phyloP scores from a whole-genome alignment of 1,139 yeast species.

The Scheffersomyces quercinus region DNA sequence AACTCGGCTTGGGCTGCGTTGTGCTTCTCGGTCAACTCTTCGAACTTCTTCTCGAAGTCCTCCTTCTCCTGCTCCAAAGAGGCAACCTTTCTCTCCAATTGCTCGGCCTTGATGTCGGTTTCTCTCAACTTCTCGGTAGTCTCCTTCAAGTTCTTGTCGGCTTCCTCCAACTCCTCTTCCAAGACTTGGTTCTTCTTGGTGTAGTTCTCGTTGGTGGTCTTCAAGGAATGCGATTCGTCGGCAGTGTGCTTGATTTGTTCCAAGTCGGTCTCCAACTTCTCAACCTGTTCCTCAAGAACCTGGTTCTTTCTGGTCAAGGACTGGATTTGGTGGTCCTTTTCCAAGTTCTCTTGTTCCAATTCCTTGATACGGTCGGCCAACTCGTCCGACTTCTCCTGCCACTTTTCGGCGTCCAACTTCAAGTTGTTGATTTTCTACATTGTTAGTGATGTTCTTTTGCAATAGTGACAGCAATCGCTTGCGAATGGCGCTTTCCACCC shows the following conservation, averaged over 20 bases:
- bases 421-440: constrained; percentile 80
- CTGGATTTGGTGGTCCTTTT: constrained; percentile 93
- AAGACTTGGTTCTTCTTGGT: constrained; percentile 89
- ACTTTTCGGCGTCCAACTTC: constrained; percentile 92
- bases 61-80: constrained; percentile 92
- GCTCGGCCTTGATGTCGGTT: constrained; percentile 95
- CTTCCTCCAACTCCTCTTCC: constrained; percentile 92
- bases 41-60: constrained; percentile 87
- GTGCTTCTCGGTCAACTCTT: constrained; percentile 83
- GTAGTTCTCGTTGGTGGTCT: constrained; percentile 86
- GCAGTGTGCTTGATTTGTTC: constrained; percentile 84
- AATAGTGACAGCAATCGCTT: background rate
- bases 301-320: constrained; percentile 91
- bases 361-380: constrained; percentile 77
- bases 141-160: constrained; percentile 89
- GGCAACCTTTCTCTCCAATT: constrained; percentile 90
- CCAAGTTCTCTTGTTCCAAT: constrained; percentile 86
- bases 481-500: background rate
- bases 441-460: constrained; percentile 17
- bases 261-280: constrained; percentile 79
- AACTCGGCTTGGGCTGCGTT: constrained; percentile 83
- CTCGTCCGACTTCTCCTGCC: constrained; percentile 97
- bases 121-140: constrained; percentile 94
- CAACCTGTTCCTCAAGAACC: constrained; percentile 87
- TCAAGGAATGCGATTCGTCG: constrained; percentile 88